Evolutionary conservation across 805 yeast species (phyloP).

Genomic region (Hanseniaspora mollemarum): DNA sequence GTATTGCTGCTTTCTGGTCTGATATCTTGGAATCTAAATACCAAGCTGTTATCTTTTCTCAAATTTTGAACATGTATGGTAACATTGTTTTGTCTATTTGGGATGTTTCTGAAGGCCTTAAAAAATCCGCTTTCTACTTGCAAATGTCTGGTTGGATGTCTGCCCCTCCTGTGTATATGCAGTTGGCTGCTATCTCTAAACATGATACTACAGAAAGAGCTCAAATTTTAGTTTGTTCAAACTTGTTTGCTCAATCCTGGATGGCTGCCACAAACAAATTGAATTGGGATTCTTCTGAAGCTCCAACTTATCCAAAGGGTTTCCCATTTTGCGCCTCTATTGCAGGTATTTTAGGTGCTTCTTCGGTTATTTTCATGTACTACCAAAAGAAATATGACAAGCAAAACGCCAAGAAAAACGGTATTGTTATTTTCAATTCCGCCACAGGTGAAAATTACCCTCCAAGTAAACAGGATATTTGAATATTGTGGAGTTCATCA

Average conservation of each 20-base stretch:
- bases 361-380: conserved; percentile 25
- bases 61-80: conserved; percentile 41
- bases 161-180: conserved; percentile 48
- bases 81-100: conserved; percentile 44
- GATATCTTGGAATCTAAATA: conserved; percentile 44
- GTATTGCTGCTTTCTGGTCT: conserved; percentile 29
- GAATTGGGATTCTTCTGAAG: conserved; percentile 38
- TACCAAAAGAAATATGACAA: conserved; percentile 35
- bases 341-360: conserved; percentile 25
- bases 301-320: conserved; percentile 47
- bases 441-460: conserved; percentile 20
- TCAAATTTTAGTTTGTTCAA: conserved; percentile 41
- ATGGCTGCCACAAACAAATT: conserved; percentile 43
- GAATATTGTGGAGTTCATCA: no score
- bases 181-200: conserved; percentile 49
- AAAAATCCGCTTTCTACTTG: conserved; percentile 50
- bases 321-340: conserved; percentile 35
- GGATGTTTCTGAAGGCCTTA: conserved; percentile 42
- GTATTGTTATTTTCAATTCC: conserved; percentile 29
- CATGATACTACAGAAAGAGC: conserved; percentile 44
- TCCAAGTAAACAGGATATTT: conserved; percentile 14
- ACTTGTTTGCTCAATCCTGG: conserved; percentile 42
- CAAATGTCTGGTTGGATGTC: conserved; percentile 50
- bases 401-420: conserved; percentile 30
- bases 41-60: conserved; percentile 44